phyloP scores from a whole-genome alignment of 2,329 filamentous ascomycete species.

The Neophaeococcomyces aloes region DNA sequence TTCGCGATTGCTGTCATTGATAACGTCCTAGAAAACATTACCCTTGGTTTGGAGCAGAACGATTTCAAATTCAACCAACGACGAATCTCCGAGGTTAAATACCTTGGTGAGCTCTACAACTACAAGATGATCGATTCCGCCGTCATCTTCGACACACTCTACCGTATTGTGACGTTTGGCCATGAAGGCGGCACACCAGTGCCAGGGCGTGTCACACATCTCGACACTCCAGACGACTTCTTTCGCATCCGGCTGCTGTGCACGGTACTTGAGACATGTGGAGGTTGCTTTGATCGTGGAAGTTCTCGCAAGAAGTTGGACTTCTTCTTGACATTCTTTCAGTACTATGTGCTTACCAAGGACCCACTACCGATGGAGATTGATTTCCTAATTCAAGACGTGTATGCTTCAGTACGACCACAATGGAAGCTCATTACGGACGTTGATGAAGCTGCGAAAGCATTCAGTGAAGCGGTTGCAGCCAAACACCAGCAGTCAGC shows the following conservation, averaged over 20 bases:
- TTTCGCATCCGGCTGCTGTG: conserved; percentile 88
- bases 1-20: conserved; percentile 91
- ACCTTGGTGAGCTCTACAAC: conserved; percentile 91
- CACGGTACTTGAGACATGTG: conserved; percentile 85
- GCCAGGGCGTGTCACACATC: conserved; percentile 62
- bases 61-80: conserved; percentile 97
- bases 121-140: conserved; percentile 94
- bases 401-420: conserved; percentile 70
- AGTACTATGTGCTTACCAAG: conserved; percentile 92
- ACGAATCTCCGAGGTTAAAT: conserved; percentile 89
- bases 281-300: conserved; percentile 90
- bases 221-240: conserved; percentile 87
- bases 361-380: conserved; percentile 88
- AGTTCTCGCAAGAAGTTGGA: conserved; percentile 93
- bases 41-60: conserved; percentile 80
- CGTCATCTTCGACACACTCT: conserved; percentile 89
- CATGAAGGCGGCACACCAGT: conserved; percentile 72
- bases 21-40: conserved; percentile 78
- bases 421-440: conserved; percentile 83
- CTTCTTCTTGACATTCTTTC: conserved; percentile 88
- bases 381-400: conserved; percentile 91
- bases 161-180: conserved; percentile 87
- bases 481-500: conserved; percentile 78
- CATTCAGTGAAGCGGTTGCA: conserved; percentile 77
- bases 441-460: conserved; percentile 68